Evolutionary conservation across 768 basidiomycete genomes (phyloP).

Genomic region (Lactarius quietus): DNA sequence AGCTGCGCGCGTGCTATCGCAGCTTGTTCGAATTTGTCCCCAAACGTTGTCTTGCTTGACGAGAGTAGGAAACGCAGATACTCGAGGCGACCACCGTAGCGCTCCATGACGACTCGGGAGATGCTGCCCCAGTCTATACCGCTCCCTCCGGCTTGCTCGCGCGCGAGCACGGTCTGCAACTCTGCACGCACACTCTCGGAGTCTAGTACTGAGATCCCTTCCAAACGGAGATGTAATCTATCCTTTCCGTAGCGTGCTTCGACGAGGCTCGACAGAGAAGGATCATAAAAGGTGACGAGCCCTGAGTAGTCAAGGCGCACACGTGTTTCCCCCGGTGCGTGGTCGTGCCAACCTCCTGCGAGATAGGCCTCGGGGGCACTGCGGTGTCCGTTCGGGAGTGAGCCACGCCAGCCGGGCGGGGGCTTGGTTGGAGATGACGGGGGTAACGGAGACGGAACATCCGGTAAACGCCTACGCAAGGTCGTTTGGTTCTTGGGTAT

Average conservation of each 20-base stretch:
- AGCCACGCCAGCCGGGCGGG: slow-evolving; percentile 24
- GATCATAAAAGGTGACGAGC: slow-evolving; percentile 45
- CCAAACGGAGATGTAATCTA: slow-evolving; percentile 37
- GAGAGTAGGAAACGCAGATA: slow-evolving; percentile 31
- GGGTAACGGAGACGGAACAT: background rate
- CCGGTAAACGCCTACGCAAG: no score
- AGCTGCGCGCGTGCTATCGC: slow-evolving; percentile 10
- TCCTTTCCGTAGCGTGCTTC: slow-evolving; percentile 32
- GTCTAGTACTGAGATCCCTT: slow-evolving; percentile 35
- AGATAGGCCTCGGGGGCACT: slow-evolving; percentile 29
- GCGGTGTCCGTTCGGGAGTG: background rate
- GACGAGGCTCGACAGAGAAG: slow-evolving; percentile 37
- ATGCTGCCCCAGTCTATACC: slow-evolving; percentile 44
- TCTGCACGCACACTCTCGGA: background rate
- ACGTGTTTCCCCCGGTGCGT: slow-evolving; percentile 43
- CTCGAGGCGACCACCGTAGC: slow-evolving; percentile 43
- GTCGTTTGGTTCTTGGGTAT: slow-evolving; percentile 2
- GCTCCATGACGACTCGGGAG: slow-evolving; percentile 38
- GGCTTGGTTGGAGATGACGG: background rate
- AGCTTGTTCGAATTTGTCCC: background rate
- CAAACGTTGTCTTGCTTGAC: background rate
- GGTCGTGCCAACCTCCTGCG: slow-evolving; percentile 42
- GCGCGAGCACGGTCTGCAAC: slow-evolving; percentile 32
- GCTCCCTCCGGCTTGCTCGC: slow-evolving; percentile 27
- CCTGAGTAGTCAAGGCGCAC: slow-evolving; percentile 42